Conservation (phyloP, 805 yeast species). For the Hyphopichia homilentoma region DNA sequence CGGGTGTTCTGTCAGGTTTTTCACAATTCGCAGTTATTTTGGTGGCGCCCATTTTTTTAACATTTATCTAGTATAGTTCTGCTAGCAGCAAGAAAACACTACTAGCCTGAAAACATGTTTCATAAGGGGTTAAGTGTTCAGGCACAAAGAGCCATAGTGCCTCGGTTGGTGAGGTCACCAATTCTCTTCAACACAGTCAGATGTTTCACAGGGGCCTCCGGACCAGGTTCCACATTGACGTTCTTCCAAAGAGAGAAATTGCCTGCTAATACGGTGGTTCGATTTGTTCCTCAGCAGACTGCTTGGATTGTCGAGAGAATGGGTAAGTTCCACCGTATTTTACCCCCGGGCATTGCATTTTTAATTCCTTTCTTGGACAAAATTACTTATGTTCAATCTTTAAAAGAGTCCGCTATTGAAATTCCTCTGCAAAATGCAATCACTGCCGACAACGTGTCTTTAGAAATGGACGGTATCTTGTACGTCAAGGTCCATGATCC, state of each 20-base stretch:
- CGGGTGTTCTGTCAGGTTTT: neutral
- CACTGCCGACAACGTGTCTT: conserved; percentile 79
- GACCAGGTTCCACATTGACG: conserved; percentile 26
- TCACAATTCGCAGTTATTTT: neutral
- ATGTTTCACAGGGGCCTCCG: too few species aligned
- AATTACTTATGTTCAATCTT: conserved; percentile 75
- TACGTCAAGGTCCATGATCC: conserved; percentile 77
- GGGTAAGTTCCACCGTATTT: conserved; percentile 70
- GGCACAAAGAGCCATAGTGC: neutral
- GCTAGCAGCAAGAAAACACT: too few species aligned
- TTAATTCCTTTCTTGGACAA: conserved; percentile 70
- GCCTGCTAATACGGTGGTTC: conserved; percentile 71
- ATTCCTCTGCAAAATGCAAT: conserved; percentile 82
- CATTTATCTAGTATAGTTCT: too few species aligned
- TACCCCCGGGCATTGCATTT: conserved; percentile 76
- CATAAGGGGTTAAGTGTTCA: too few species aligned
- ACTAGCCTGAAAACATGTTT: too few species aligned
- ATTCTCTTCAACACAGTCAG: too few species aligned
- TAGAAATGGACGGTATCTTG: conserved; percentile 81
- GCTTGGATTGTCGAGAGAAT: conserved; percentile 90
- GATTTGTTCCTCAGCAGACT: conserved; percentile 86
- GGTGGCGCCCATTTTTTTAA: too few species aligned
- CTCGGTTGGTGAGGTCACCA: conserved; percentile 2
- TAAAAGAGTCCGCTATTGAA: conserved; percentile 82
- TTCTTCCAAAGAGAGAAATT: conserved; percentile 60